A percentile compares a stretch with the other conserved stretches of the same genome.
phyloP scores from a whole-genome alignment of 2,329 filamentous ascomycete genomes.

The Stachybotrys chartarum region DNA sequence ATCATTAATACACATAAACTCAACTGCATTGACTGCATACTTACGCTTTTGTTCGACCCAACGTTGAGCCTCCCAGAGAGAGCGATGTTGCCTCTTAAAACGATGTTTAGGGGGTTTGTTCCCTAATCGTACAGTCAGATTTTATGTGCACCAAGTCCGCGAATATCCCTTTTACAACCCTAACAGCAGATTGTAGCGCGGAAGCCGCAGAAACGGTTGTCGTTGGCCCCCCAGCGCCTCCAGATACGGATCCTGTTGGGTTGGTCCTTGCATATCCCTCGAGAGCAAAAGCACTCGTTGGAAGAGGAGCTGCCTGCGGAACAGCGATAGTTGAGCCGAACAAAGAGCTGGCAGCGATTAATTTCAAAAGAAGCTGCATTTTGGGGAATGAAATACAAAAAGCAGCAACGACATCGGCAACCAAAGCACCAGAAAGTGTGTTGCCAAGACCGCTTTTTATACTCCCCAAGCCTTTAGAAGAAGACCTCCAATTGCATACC shows the following conservation, averaged over 20 bases:
- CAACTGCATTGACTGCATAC: background rate
- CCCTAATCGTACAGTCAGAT: constrained; percentile 31
- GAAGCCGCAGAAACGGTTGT: constrained; percentile 7
- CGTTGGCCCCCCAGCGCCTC: background rate
- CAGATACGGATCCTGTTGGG: constrained; percentile 10
- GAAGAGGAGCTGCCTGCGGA: constrained; percentile 1
- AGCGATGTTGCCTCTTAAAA: constrained; percentile 22
- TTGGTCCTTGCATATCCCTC: constrained; percentile 25
- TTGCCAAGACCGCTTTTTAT: background rate
- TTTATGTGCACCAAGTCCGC: constrained; percentile 33
- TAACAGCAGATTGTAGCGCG: constrained; percentile 29
- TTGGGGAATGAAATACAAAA: background rate
- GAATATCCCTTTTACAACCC: constrained; percentile 39
- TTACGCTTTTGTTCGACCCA: constrained; percentile 34
- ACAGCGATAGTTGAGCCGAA: background rate
- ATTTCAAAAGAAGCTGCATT: background rate
- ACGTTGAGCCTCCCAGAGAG: constrained; percentile 33
- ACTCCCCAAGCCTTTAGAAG: background rate
- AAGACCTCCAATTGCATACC: background rate
- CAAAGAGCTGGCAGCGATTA: background rate
- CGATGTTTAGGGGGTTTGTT: constrained; percentile 33
- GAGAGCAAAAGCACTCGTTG: constrained; percentile 2
- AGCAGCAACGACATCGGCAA: background rate
- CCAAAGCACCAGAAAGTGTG: background rate
- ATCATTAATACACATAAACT: background rate